Evolutionary conservation across 2,329 filamentous ascomycete species (phyloP).

Genomic region (Pseudogymnoascus sp.): DNA sequence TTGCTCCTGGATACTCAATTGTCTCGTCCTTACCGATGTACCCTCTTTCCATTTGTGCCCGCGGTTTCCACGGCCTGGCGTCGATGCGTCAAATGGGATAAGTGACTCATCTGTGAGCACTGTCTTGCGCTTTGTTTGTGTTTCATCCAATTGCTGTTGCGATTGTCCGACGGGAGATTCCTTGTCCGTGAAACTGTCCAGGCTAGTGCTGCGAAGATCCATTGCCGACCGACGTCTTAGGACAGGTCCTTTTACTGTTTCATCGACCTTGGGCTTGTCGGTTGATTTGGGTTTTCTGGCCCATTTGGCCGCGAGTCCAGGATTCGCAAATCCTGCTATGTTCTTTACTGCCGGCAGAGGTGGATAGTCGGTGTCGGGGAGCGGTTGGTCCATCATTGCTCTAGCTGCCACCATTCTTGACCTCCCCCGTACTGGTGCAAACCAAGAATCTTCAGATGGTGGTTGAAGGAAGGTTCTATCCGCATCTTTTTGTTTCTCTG

Average conservation of each 20-base stretch:
- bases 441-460: background rate
- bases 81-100: background rate
- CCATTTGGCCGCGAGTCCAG: background rate
- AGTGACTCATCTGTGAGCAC: background rate
- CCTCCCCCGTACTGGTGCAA: background rate
- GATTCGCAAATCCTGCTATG: background rate
- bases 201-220: background rate
- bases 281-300: background rate
- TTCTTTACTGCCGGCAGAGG: background rate
- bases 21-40: background rate
- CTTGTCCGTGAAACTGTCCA: no score
- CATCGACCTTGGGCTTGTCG: background rate
- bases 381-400: background rate
- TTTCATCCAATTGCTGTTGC: background rate
- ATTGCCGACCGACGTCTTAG: background rate
- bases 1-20: background rate
- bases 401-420: background rate
- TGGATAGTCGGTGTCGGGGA: background rate
- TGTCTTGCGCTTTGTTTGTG: background rate
- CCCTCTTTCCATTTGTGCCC: background rate
- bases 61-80: background rate
- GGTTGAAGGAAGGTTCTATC: background rate
- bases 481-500: no score
- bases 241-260: background rate
- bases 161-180: background rate